Base-by-base conservation (phyloP, 345 rosid species). In the Alliaria petiolata region DNA sequence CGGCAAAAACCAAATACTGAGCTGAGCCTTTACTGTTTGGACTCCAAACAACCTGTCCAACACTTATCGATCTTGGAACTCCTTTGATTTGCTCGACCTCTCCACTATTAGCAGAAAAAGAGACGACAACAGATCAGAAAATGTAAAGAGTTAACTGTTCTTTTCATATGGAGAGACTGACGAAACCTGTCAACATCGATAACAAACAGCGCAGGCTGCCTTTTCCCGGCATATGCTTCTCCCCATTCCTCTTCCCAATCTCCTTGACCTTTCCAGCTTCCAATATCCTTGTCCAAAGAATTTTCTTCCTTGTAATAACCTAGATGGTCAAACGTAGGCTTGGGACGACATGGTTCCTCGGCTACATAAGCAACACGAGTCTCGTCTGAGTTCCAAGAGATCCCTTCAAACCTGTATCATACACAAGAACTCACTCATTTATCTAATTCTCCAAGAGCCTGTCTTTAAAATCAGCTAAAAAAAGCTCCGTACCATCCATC, bases 241-340 rank as follows among this genome's bases (percentile, higher is more conserved):
- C 98, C 98, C 98, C 97, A 93, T 25, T 84, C 91, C 81, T 91
- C 99, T 79, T 89, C 93, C 95, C 92, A 91, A 78, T 95, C 95
- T 44, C 99, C 99, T 80, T 82, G 92, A 73, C 92, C 97, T 81
- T 85, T 88, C 99, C 99, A 95, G 88, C 81, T 83, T 60, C 78
- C 81, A 65, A 69, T 16, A 51, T 89, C 93, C 54, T 83, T 89
- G 12, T 85, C 93, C 30, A 69, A 62, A 38, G 85, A 74, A 42
- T 79, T 79, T 16, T 74, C 78, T 79, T 82, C 85, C 74, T 71
- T 83, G 75, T 83, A 89, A 67, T 35, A 47, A 62, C 96, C 93
- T 4, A 62, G 39, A 80, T 71, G 47, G 68, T 79, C 76, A 76
- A 91, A 91, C 5, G 77, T 81, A 62, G 98, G 98, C 81, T 84